Base-by-base conservation (phyloP, 179 eudicot genomes). In the Sideroxylon spinosum region DNA sequence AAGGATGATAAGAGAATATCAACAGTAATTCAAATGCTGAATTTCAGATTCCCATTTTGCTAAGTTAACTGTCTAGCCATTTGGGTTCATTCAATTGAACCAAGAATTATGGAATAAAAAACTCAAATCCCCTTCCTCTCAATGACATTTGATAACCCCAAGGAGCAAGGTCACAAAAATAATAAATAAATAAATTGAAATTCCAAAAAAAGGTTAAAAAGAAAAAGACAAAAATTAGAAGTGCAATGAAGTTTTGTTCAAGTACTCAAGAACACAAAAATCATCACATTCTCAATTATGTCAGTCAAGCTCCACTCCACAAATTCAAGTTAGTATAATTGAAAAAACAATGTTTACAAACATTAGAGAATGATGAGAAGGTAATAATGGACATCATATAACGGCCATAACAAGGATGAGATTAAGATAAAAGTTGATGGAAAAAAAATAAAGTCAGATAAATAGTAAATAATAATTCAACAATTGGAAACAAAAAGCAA, bases 401-500 rank as follows among this genome's bases (percentile, higher is more conserved):
- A 16, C 12, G 16, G 37, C 19, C 19, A 50, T 26, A 52, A 23
- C 50, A 49, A 71, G 25, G 22, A 50, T 20, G 52, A 71, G 20
- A 28, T 60, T 52, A 44, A 71, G 14, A 9, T 9, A 53, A 6
- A 37, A 12, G 61, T 46, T 70, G 22, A 13, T 19, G 23, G 22
- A 23, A 71, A 29, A 17, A 23, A 52, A 56, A 0, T n/a, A 3
- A 0, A 6, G 44, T 4, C 44, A 3, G 44, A 37, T 52, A 10
- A 7, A 52, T 52, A 14, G 12, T 13, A 52, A 52, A 52, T 52
- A 52, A 52, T 52, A 52, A 52, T 52, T 52, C 14, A 17, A 71
- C 16, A 37, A 80, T 67, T 22, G 46, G 59, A 48, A 66, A 63
- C 19, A 72, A 56, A 70, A 19, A 48, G 20, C 56, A 84, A 4